A percentile compares a stretch with the other conserved stretches of the same genome.
These are phyloP conservation scores for Trypanosoma avium DNA, from an alignment of 208 protist genomes.

Conservation along the genomic window DNA sequence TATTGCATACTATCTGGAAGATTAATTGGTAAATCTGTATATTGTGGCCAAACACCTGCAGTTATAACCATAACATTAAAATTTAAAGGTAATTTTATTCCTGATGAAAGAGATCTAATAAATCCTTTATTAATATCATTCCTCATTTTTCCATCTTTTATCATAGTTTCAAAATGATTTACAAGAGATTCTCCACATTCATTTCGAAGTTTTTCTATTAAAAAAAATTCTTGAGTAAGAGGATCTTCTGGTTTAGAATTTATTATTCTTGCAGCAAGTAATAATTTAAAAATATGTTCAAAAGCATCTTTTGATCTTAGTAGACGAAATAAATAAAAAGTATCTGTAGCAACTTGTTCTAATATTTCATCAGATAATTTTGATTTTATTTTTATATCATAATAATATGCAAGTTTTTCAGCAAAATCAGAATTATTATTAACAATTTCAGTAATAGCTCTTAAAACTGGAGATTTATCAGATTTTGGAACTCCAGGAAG, in stretches of 20 bases:
- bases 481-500: constrained; percentile 7
- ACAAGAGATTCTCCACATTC: constrained; percentile 48
- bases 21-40: constrained; percentile 34
- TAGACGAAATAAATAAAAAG: constrained; percentile 51
- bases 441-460: constrained; percentile 31
- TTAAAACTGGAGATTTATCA: constrained; percentile 12
- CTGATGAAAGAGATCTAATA: constrained; percentile 6
- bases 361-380: constrained; percentile 21
- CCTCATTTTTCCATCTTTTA: constrained; percentile 47
- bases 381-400: constrained; percentile 46
- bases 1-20: constrained; percentile 51
- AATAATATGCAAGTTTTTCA: constrained; percentile 57
- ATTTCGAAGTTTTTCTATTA: constrained; percentile 50
- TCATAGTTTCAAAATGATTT: constrained; percentile 71
- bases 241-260: constrained; percentile 45
- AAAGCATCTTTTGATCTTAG: constrained; percentile 65
- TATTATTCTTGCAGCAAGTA: constrained; percentile 59
- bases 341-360: constrained; percentile 28
- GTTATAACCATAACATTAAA: constrained; percentile 71
- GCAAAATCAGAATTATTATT: constrained; percentile 45
- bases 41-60: constrained; percentile 63
- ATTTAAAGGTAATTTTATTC: constrained; percentile 36
- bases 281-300: constrained; percentile 53
- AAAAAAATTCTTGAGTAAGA: constrained; percentile 35
- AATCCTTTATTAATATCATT: constrained; percentile 23